These are phyloP conservation scores for Rhizodiscina lignyota DNA, from an alignment of 495 filamentous ascomycete genomes.

Conservation along the genomic window DNA sequence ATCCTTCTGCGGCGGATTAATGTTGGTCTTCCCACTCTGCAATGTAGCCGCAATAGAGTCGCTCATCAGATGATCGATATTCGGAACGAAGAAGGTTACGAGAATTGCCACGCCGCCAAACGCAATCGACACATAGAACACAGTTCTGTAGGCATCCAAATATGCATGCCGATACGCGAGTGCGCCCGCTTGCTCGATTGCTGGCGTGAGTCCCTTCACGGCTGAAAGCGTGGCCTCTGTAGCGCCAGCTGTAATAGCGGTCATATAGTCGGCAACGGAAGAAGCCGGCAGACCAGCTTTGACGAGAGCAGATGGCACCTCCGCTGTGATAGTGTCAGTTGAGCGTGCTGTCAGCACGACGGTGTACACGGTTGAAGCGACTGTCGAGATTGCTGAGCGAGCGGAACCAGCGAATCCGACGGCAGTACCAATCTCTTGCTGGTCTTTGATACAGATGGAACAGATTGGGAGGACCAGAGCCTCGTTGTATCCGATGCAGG, in stretches of 20 bases:
- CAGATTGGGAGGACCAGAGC: conserved; percentile 4
- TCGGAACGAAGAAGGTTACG: conserved; percentile 5
- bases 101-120: conserved; percentile 7
- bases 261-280: conserved; percentile 2
- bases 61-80: conserved; percentile 7
- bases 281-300: conserved; percentile 3
- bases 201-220: conserved; percentile 3
- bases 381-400: conserved; percentile 4
- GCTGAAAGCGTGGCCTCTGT: conserved; percentile 3
- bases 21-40: too few relatives aligned
- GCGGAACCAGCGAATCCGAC: conserved; percentile 7
- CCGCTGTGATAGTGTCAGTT: conserved; percentile 3
- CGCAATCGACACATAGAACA: conserved; percentile 8
- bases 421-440: conserved; percentile 8
- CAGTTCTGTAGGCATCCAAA: conserved; percentile 6
- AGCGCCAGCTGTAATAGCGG: conserved; percentile 3
- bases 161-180: conserved; percentile 6
- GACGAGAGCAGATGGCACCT: conserved; percentile 3
- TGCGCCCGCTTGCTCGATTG: conserved; percentile 3
- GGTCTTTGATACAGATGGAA: conserved; percentile 8
- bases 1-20: too few relatives aligned
- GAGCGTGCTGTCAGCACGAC: conserved; percentile 9
- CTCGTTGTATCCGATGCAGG: conserved; percentile 13
- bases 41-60: too few relatives aligned
- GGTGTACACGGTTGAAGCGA: conserved; percentile 6